Conservation (phyloP, 257 asterid genomes). For the Coffea canephora region DNA sequence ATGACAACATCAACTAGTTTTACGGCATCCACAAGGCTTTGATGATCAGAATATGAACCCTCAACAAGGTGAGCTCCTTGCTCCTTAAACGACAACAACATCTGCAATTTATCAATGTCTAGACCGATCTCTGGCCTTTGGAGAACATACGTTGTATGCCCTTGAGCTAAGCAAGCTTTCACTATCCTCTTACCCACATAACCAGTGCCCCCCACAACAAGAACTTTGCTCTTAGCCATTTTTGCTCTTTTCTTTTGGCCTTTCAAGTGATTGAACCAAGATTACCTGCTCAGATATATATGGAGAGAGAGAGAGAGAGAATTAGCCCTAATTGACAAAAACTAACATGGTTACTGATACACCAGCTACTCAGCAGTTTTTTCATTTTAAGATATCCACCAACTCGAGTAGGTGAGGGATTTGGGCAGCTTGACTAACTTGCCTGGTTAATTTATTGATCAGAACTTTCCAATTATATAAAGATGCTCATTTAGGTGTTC, state of each 20-base stretch:
- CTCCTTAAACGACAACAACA: constrained; percentile 56
- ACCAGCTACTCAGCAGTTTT: background rate
- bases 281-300: too few species aligned
- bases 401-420: background rate
- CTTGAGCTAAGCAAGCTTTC: constrained; percentile 68
- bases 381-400: background rate
- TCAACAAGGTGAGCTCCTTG: constrained; percentile 65
- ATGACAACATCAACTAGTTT: constrained; percentile 73
- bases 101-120: constrained; percentile 66
- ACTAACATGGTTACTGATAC: background rate
- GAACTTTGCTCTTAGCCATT: constrained; percentile 23
- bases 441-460: background rate
- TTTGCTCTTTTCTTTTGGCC: background rate
- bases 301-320: background rate
- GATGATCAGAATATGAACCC: constrained; percentile 67
- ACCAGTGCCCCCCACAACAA: constrained; percentile 84
- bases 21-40: constrained; percentile 71
- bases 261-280: background rate
- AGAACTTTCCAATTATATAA: background rate
- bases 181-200: constrained; percentile 71
- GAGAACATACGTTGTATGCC: constrained; percentile 67
- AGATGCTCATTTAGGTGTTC: background rate
- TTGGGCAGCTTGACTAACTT: background rate
- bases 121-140: constrained; percentile 65
- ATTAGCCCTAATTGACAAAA: background rate